Conservation (phyloP, 1,139 yeast genomes). For the Zygoascus hellenicus region DNA sequence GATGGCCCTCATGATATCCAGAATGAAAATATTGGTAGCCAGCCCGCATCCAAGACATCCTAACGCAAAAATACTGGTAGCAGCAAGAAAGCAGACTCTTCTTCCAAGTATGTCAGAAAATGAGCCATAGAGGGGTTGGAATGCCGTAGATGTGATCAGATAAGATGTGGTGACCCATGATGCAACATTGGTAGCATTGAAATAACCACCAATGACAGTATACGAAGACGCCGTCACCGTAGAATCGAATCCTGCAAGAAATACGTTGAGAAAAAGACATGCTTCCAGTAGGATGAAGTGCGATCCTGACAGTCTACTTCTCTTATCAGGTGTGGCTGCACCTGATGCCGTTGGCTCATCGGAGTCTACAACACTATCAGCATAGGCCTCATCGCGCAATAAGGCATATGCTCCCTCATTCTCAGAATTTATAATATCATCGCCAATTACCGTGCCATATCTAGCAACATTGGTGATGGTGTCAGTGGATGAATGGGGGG, state of each 20-base stretch:
- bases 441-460: too few species aligned
- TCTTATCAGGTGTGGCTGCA: constrained; percentile 1
- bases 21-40: constrained; percentile 12
- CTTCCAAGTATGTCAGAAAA: constrained; percentile 17
- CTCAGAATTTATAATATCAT: too few species aligned
- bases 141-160: constrained; percentile 13
- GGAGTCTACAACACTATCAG: neutral
- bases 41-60: constrained; percentile 17
- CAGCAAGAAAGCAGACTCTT: constrained; percentile 10
- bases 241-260: constrained; percentile 14
- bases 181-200: constrained; percentile 10
- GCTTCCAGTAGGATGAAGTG: constrained; percentile 1
- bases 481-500: too few species aligned
- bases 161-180: constrained; percentile 16
- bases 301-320: neutral
- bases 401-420: neutral
- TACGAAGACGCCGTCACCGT: constrained; percentile 15
- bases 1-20: constrained; percentile 15
- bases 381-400: constrained; percentile 2
- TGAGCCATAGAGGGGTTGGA: constrained; percentile 16
- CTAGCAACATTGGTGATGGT: too few species aligned
- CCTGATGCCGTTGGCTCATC: neutral
- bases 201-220: constrained; percentile 12
- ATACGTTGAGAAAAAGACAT: constrained; percentile 11
- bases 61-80: constrained; percentile 10